Percentiles rank a stretch among this genome's conserved stretches.
Evolutionary conservation across 2,329 filamentous ascomycete species (phyloP).

Genomic region (Ciborinia camelliae): DNA sequence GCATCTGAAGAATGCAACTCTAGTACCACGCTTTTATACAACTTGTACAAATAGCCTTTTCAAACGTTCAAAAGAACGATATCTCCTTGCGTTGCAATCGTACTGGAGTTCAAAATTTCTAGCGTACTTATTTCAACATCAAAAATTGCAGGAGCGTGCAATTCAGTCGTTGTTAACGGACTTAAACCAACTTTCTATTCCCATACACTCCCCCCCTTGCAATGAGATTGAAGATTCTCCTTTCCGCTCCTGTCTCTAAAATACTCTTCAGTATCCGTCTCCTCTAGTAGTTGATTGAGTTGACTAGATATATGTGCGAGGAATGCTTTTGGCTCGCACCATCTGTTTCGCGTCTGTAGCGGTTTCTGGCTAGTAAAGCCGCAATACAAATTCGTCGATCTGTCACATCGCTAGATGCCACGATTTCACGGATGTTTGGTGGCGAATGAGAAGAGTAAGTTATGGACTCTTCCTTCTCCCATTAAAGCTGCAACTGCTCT

Average conservation of each 20-base stretch:
- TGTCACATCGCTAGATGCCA: neutral
- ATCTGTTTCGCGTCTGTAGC: no score
- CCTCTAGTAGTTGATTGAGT: neutral
- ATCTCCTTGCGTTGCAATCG: no score
- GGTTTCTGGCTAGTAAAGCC: neutral
- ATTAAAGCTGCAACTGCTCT: neutral
- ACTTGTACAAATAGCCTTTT: no score
- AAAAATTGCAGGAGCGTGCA: neutral
- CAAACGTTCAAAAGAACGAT: no score
- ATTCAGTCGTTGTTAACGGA: no score
- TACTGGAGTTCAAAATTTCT: no score
- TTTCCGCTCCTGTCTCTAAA: neutral
- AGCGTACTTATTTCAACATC: no score
- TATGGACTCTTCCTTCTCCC: neutral
- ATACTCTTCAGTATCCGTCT: neutral
- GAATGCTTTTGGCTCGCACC: no score
- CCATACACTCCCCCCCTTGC: neutral
- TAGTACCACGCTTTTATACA: neutral
- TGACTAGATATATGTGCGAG: neutral
- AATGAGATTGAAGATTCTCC: neutral
- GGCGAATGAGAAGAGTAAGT: no score
- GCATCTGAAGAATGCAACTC: neutral
- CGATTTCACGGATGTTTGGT: neutral
- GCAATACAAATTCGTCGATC: no score
- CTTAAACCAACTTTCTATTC: neutral